Evolutionary conservation across 108 stramenopile genomes (phyloP), one percentile per base, ranked within the genome.

Genomic region (Discostella stelligeroides): DNA sequence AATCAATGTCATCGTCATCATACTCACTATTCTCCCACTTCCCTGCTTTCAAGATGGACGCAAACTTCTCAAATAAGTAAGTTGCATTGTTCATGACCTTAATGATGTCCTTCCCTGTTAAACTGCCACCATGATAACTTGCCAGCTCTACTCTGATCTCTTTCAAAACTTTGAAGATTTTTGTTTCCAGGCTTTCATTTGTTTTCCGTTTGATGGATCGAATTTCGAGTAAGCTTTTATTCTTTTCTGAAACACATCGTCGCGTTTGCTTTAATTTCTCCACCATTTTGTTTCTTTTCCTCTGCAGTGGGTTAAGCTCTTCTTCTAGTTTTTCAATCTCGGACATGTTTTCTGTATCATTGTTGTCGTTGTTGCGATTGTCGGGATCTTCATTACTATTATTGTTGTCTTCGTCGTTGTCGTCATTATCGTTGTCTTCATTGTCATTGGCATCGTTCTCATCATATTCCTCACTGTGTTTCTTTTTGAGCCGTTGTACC

Each of bases 41-140:
- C 48, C 11, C 48, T 49, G 11, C 17, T 17, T 49, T 49, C 11
- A 18, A 49, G 11, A 18, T 18, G 7, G 12, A 7, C 18, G 48
- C 18, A 17, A 17, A 49, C 17, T 49, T 2, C 15, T 49, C n/a
- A 49, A 49, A 49, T 0, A 17, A 21, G 48, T 49, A 49, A 18
- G 10, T 7, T 0, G 17, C 48, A 49, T 49, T 54, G 14, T 54
- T 39, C 42, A 46, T 63, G 10, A 63, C 41, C 62, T 46, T 63
- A 24, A 43, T 63, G 18, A 63, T 63, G 45, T 63, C 62, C 21
- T 21, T 46, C 5, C 62, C 62, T 24, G 21, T 63, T 45, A 63
- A 63, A 63, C 62, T 63, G 0, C 62, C 62, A 46, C 62, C 62
- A 63, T 63, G 62, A 24, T 63, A 63, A n/a, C 0, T 45, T 37